A percentile compares a stretch with the other conserved stretches of the same genome.
Conservation (phyloP, 176 grass and related monocot genomes). For the Aegilops tauschii region DNA sequence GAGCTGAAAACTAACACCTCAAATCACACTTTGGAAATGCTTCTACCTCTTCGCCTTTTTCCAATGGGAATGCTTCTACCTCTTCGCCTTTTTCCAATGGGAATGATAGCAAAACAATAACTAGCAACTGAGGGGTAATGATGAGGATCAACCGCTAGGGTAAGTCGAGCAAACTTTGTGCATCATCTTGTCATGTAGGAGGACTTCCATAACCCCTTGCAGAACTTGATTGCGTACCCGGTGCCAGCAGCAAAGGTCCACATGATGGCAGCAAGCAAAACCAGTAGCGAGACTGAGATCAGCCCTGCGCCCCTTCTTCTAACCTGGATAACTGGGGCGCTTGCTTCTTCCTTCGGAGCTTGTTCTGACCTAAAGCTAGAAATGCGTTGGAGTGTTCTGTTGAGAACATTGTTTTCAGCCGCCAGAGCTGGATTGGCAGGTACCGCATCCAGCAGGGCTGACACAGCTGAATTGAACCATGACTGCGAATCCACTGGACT, state of each 20-base stretch:
- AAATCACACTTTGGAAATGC: background rate
- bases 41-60: slow-evolving; percentile 23
- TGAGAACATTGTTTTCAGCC: slow-evolving; percentile 66
- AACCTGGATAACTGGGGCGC: slow-evolving; percentile 15
- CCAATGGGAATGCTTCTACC: background rate
- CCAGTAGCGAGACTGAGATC: slow-evolving; percentile 57
- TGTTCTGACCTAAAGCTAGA: slow-evolving; percentile 80
- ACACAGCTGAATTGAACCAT: slow-evolving; percentile 62
- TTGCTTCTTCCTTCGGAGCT: slow-evolving; percentile 26
- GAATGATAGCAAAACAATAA: slow-evolving; percentile 17
- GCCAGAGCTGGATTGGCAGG: slow-evolving; percentile 80
- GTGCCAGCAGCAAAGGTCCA: slow-evolving; percentile 63
- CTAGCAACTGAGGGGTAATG: background rate
- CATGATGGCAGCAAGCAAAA: slow-evolving; percentile 57
- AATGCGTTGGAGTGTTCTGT: slow-evolving; percentile 64
- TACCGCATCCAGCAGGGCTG: slow-evolving; percentile 68
- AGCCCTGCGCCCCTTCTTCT: slow-evolving; percentile 50
- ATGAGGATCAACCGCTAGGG: background rate
- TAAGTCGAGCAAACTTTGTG: background rate
- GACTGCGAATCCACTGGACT: slow-evolving; percentile 38
- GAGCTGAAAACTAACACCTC: slow-evolving; percentile 17
- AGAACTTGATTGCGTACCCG: slow-evolving; percentile 49
- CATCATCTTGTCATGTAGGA: background rate
- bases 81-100: slow-evolving; percentile 14
- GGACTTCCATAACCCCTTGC: slow-evolving; percentile 52